Base-by-base conservation (phyloP, 768 basidiomycete genomes). In the Hypholoma fasciculare region DNA sequence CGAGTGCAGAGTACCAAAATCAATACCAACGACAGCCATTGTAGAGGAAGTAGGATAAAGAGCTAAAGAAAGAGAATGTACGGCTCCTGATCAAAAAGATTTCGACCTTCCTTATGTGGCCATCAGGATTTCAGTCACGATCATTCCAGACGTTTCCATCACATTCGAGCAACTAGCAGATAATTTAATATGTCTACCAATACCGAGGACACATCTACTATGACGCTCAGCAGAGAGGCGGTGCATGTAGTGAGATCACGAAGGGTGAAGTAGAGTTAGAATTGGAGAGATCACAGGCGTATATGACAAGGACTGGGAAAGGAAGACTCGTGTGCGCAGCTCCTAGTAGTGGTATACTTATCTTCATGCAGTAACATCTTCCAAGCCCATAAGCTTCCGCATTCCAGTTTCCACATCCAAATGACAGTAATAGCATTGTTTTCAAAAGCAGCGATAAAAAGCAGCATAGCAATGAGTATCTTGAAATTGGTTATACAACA, bases 1-100 rank as follows among this genome's bases (percentile, higher is more conserved):
- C 76, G 89, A 92, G 73, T 89, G 87, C 13, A 96, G 82, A 54
- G 93, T 85, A 71, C 95, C 95, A 71, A 96, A 86, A 81, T 98
- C 95, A 65, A 97, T 85, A 69, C 95, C 95, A 66, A 98, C 95
- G 76, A 96, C 95, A 70, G 92, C 86, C 92, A 93, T 94, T 70
- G 61, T 69, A 63, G 61, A 65, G 62, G 57, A 64, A 67, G 55
- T 60, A 46, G 59, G 61, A 44, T 34, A 48, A 54, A 56, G 54
- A 51, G 49, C 56, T 43, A 38, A 48, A 30, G 58, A 57, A 52
- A 60, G 48, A 39, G 49, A 63, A 58, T 56, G 53, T 60, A 42
- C 59, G 54, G 20, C 17, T 14, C 49, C 54, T 63, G 63, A 63
- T 60, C 51, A 47, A 56, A 59, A 60, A 61, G 50, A 58, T 63